Evolutionary conservation across 805 yeast species (phyloP).

Genomic region (Kregervanrija delftensis): DNA sequence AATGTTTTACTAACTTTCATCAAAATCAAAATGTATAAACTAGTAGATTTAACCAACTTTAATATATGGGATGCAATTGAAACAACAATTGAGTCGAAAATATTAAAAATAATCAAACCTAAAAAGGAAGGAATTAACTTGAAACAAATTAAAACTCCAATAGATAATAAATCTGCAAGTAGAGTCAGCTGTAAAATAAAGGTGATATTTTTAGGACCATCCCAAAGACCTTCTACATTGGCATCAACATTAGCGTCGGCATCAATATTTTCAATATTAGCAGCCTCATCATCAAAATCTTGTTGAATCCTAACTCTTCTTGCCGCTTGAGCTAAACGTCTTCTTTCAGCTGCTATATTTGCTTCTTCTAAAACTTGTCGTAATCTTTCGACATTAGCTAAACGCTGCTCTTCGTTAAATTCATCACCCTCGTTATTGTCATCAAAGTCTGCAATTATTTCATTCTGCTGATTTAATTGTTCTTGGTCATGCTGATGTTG

Average conservation of each 20-base stretch:
- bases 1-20: too few species aligned
- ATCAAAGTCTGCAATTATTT: background rate
- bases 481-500: background rate
- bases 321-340: background rate
- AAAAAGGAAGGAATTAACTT: slow-evolving; percentile 20
- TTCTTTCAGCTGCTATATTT: background rate
- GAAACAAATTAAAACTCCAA: slow-evolving; percentile 16
- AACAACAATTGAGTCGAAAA: slow-evolving; percentile 7
- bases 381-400: background rate
- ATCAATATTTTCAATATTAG: background rate
- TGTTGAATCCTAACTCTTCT: background rate
- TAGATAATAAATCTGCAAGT: slow-evolving; percentile 15
- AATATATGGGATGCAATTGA: background rate
- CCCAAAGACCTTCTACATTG: slow-evolving; percentile 6
- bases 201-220: slow-evolving; percentile 9
- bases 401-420: background rate
- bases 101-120: slow-evolving; percentile 17
- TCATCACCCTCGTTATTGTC: background rate
- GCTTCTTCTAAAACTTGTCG: background rate
- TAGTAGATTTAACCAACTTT: too few species aligned
- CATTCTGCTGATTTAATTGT: background rate
- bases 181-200: slow-evolving; percentile 16
- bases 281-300: too few species aligned
- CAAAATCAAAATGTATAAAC: too few species aligned
- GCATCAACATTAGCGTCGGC: slow-evolving; percentile 5